Percentiles rank a stretch among this genome's conserved stretches.
phyloP scores from a whole-genome alignment of 2,329 filamentous ascomycete genomes.

The Endocalyx cinctus region DNA sequence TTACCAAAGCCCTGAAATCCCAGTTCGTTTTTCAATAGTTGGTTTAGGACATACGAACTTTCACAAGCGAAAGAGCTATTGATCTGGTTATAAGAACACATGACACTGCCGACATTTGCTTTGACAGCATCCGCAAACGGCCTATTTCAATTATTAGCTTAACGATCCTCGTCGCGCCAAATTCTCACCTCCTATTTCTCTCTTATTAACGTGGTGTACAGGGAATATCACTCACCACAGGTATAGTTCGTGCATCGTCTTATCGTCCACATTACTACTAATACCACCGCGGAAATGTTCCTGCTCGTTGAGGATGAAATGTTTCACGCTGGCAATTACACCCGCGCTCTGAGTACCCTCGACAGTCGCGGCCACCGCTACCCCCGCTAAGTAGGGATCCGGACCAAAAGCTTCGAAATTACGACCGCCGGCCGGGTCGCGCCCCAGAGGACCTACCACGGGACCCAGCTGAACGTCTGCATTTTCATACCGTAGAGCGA shows the following conservation, averaged over 20 bases:
- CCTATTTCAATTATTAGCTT: constrained; percentile 33
- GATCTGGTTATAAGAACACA: constrained; percentile 70
- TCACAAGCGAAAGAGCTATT: constrained; percentile 78
- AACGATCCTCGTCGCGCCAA: no score
- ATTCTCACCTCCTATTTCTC: no score
- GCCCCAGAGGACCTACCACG: constrained; percentile 57
- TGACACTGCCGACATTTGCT: constrained; percentile 59
- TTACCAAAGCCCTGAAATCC: constrained; percentile 74
- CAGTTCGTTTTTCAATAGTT: constrained; percentile 70
- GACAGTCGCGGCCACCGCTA: constrained; percentile 67
- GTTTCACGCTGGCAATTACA: constrained; percentile 73
- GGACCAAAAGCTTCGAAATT: constrained; percentile 69
- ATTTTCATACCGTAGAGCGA: no score
- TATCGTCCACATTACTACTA: constrained; percentile 61
- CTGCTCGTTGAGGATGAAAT: constrained; percentile 66
- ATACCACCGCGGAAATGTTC: constrained; percentile 23
- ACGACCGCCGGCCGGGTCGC: constrained; percentile 61
- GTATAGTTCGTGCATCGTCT: constrained; percentile 71
- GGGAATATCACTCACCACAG: constrained; percentile 47
- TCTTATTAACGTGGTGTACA: no score
- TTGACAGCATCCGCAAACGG: constrained; percentile 69
- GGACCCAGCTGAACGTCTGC: constrained; percentile 64
- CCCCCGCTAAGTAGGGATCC: constrained; percentile 69
- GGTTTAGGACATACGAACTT: constrained; percentile 71
- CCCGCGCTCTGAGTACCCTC: constrained; percentile 74